phyloP scores from a whole-genome alignment of 2,329 filamentous ascomycete species.

The Ilyonectria sp. region DNA sequence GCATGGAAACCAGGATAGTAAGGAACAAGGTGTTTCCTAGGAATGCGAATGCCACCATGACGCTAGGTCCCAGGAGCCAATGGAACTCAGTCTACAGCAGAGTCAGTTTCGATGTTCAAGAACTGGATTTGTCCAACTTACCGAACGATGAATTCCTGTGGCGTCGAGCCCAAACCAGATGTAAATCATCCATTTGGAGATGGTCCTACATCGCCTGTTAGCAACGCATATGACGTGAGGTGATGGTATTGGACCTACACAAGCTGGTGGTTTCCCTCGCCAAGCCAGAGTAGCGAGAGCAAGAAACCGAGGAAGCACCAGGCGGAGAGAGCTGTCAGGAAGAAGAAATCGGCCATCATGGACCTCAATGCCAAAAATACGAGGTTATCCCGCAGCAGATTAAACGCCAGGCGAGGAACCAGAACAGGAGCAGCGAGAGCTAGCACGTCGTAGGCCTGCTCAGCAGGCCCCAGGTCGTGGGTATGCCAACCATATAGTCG shows the following conservation, averaged over 20 bases:
- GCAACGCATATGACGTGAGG: conserved; percentile 3
- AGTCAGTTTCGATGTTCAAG: conserved; percentile 22
- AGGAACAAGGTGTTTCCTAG: conserved; percentile 90
- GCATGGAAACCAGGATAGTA: conserved; percentile 90
- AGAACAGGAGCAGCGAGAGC: conserved; percentile 84
- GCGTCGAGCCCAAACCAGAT: conserved; percentile 93
- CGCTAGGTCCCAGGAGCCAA: conserved; percentile 80
- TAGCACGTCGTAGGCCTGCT: conserved; percentile 84
- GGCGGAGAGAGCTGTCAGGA: conserved; percentile 80
- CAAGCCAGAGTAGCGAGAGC: conserved; percentile 84
- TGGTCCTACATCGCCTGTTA: conserved; percentile 64
- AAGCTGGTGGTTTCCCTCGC: conserved; percentile 72
- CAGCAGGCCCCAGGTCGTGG: conserved; percentile 63
- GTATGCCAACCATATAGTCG: conserved; percentile 75
- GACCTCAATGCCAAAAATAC: conserved; percentile 85
- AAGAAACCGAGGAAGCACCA: conserved; percentile 91
- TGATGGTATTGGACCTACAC: conserved; percentile 58
- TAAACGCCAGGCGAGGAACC: conserved; percentile 85
- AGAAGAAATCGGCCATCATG: conserved; percentile 90
- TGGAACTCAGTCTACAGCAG: conserved; percentile 76
- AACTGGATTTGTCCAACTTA: conserved; percentile 47
- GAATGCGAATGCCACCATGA: conserved; percentile 90
- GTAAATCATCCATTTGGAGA: conserved; percentile 93
- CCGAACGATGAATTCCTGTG: conserved; percentile 72
- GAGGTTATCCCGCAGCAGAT: conserved; percentile 86